Evolutionary conservation across 2,329 filamentous ascomycete genomes (phyloP), one percentile per base, ranked within the genome.

Genomic region (Beauveria rudraprayagi): DNA sequence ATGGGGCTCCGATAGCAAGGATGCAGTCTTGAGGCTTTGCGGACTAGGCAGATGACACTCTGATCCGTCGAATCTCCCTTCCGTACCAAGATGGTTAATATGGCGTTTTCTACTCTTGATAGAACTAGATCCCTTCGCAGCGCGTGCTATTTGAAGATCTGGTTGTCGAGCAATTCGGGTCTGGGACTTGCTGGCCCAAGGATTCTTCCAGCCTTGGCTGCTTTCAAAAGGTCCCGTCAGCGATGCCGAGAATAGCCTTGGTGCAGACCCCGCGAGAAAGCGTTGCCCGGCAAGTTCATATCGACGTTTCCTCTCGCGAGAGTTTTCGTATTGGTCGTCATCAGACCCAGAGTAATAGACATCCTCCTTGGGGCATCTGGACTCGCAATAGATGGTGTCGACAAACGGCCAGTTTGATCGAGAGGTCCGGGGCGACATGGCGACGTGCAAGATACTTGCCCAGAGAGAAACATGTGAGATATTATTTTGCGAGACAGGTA

Each of bases 201-300:
- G 82, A 63, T 83, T 83, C 37, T 69, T 66, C 81, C 81, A 84
- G 24, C 78, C 78, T 2, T 71, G 75, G 46, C 72, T 67, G 60
- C 67, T 70, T 50, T 80, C 77, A 65, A 90, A 88, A 0, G 87
- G 88, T 0, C 87, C 88, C 62, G 74, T 78, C 3, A 90, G 74
- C 6, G 74, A 72, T 7, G 87, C 82, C 14, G 88, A 87, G 3
- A 86, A 70, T 3, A 92, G 76, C 26, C 81, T 67, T 0, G 87
- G 79, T 2, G 77, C 68, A 34, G 78, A 73, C 0, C 87, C 88
- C 7, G 77, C 72, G 43, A 89, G 73, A 66, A 82, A 90, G 40
- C 78, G 77, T 37, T 78, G 73, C 1, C 83, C 87, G 14, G 86
- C 80, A 0, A 76, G 71, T 69, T 89, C 85, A 62, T 86, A 84